phyloP scores from a whole-genome alignment of 345 rosid genomes.

The Litchi chinensis region DNA sequence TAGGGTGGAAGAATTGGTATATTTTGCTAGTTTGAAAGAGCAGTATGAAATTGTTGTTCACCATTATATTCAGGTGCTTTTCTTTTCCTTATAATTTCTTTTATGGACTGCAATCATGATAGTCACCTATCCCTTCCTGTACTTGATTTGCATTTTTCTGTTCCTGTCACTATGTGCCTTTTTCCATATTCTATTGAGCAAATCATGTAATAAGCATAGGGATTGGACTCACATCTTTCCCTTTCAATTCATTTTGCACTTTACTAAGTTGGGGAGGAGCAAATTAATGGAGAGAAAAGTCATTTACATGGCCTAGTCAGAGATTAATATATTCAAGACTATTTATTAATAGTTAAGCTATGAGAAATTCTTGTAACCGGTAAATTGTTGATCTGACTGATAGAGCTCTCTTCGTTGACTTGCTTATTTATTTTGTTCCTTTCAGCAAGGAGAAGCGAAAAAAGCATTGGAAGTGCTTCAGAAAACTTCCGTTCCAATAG shows the following conservation, averaged over 20 bases:
- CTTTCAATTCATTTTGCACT: not conserved
- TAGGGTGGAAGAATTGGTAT: constrained; percentile 93
- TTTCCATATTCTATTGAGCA: not conserved
- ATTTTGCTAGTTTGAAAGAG: constrained; percentile 93
- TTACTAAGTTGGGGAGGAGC: constrained; percentile 8
- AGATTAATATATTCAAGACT: not conserved
- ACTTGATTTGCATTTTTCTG: constrained; percentile 11
- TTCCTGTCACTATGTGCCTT: not conserved
- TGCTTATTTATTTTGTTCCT: constrained; percentile 16
- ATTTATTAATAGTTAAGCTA: not conserved
- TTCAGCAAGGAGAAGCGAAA: constrained; percentile 97
- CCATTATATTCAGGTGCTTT: constrained; percentile 82
- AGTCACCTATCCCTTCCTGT: constrained; percentile 2
- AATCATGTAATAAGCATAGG: not conserved
- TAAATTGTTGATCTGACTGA: constrained; percentile 12
- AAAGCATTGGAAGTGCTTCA: constrained; percentile 90
- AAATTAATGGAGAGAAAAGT: not conserved
- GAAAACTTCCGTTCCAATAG: constrained; percentile 80
- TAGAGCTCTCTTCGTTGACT: not conserved
- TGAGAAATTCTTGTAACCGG: not conserved
- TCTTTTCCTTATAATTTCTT: constrained; percentile 12
- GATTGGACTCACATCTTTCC: not conserved
- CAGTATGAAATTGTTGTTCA: constrained; percentile 91
- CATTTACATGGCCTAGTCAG: not conserved
- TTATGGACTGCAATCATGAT: not conserved